Percentiles rank a stretch among this genome's conserved stretches.
phyloP scores from a whole-genome alignment of 257 asterid genomes.

The Solanum phureja region DNA sequence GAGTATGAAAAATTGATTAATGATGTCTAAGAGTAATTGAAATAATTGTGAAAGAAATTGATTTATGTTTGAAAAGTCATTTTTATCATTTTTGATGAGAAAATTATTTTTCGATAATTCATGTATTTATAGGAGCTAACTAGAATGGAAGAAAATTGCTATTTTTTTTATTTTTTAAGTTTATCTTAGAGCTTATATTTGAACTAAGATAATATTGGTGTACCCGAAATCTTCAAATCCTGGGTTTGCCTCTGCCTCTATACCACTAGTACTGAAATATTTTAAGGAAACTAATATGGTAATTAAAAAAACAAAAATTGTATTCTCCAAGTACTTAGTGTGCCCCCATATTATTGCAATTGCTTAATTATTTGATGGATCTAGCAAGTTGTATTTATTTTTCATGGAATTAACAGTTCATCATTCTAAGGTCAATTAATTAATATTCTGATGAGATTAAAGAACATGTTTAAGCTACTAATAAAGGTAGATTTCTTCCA shows the following conservation, averaged over 20 bases:
- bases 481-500: neutral
- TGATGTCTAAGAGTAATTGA: neutral
- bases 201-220: too few relatives aligned
- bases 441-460: neutral
- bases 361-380: neutral
- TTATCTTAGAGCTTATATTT: too few relatives aligned
- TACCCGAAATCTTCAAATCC: rapidly evolving
- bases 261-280: too few relatives aligned
- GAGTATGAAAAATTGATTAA: neutral
- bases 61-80: neutral
- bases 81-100: too few relatives aligned
- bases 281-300: neutral
- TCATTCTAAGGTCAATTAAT: neutral
- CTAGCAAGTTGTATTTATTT: neutral
- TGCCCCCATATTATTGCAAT: neutral
- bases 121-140: neutral
- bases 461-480: neutral
- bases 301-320: neutral
- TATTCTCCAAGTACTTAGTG: neutral
- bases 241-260: too few relatives aligned
- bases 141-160: too few relatives aligned
- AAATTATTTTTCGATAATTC: too few relatives aligned
- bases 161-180: too few relatives aligned
- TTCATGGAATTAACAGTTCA: neutral
- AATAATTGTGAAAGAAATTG: neutral